phyloP scores from a whole-genome alignment of 2,329 filamentous ascomycete genomes.

The Hortaea werneckii region DNA sequence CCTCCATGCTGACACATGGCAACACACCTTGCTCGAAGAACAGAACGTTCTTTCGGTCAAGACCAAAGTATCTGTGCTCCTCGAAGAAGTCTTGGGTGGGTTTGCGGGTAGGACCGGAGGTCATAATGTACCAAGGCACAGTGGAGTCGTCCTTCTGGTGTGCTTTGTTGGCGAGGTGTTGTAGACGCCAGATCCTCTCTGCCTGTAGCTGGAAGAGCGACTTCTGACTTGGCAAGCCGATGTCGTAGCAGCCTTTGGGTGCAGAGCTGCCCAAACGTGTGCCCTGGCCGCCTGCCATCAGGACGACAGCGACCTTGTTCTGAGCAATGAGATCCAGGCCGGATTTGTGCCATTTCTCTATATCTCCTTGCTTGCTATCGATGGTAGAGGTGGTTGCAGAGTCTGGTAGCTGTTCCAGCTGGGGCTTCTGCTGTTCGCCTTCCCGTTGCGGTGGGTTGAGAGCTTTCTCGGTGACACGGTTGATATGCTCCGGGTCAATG shows the following conservation, averaged over 20 bases:
- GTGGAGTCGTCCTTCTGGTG: slow-evolving; percentile 51
- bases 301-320: slow-evolving; percentile 70
- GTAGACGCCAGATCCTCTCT: slow-evolving; percentile 80
- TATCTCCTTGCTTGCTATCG: slow-evolving; percentile 69
- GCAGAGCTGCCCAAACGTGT: slow-evolving; percentile 88
- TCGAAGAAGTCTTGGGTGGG: slow-evolving; percentile 92
- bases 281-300: slow-evolving; percentile 96
- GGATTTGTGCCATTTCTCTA: slow-evolving; percentile 72
- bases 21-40: slow-evolving; percentile 97
- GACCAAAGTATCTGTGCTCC: slow-evolving; percentile 81
- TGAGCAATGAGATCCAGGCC: slow-evolving; percentile 56
- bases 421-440: slow-evolving; percentile 40
- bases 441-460: slow-evolving; percentile 62
- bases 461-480: slow-evolving; percentile 71
- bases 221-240: slow-evolving; percentile 85
- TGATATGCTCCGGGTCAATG: slow-evolving; percentile 81
- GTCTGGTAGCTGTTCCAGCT: slow-evolving; percentile 78
- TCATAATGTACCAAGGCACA: slow-evolving; percentile 99
- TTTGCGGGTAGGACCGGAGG: slow-evolving; percentile 81
- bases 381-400: slow-evolving; percentile 81
- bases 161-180: slow-evolving; percentile 67
- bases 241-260: slow-evolving; percentile 96
- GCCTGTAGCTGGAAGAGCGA: slow-evolving; percentile 96
- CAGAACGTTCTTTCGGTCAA: slow-evolving; percentile 72
- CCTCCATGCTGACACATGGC: slow-evolving; percentile 93